These are phyloP conservation scores for Cyclocybe aegerita DNA, from an alignment of 768 basidiomycete species.

Conservation along the genomic window DNA sequence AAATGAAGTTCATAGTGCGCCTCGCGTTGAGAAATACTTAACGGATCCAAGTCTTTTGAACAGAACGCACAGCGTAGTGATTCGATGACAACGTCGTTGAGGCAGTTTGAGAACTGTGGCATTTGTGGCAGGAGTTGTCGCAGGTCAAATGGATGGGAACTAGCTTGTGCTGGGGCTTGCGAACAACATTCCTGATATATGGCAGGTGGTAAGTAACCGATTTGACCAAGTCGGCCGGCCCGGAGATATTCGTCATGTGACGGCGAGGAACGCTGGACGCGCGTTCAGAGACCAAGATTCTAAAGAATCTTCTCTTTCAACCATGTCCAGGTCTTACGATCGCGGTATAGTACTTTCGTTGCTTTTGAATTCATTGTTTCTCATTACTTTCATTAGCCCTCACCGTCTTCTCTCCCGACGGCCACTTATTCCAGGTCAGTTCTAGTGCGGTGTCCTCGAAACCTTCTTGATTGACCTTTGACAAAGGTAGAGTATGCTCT, in stretches of 20 bases:
- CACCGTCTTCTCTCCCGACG: constrained; percentile 98
- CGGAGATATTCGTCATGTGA: constrained; percentile 18
- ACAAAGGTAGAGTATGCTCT: constrained; percentile 94
- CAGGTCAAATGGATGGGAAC: background rate
- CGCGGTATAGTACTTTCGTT: constrained; percentile 56
- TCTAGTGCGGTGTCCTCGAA: constrained; percentile 3
- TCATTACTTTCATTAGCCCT: constrained; percentile 55
- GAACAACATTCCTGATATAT: no score
- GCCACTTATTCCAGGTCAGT: constrained; percentile 93
- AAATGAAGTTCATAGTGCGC: constrained; percentile 59
- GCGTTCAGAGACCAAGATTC: constrained; percentile 35
- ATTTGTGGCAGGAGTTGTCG: background rate
- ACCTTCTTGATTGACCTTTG: constrained; percentile 14
- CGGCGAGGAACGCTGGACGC: constrained; percentile 41
- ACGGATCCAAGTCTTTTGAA: constrained; percentile 32
- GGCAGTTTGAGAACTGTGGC: background rate
- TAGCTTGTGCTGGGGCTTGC: no score
- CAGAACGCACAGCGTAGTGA: constrained; percentile 53
- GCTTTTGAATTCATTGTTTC: background rate
- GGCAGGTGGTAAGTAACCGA: no score
- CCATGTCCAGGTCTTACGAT: constrained; percentile 95
- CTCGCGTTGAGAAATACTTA: constrained; percentile 39
- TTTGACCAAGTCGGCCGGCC: constrained; percentile 8
- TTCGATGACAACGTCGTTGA: background rate
- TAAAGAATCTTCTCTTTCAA: constrained; percentile 20